Evolutionary conservation across 1,284 basidiomycete genomes (phyloP).

Genomic region (Cutaneotrichosporon sp.): DNA sequence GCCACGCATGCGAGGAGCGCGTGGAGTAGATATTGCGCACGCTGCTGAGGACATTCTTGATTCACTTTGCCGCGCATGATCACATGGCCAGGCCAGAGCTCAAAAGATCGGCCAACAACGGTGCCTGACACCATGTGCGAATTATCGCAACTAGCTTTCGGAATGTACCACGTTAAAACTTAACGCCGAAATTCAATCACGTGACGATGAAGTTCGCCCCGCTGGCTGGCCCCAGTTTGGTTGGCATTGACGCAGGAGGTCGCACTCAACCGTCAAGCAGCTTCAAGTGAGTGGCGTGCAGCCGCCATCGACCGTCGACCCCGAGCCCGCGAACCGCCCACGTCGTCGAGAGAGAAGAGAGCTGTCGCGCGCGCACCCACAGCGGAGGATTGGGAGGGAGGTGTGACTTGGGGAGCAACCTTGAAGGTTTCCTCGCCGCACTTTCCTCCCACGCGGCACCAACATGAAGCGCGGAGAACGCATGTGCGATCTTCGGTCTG

Average conservation of each 20-base stretch:
- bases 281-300: conserved; percentile 20
- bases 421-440: neutral
- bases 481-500: neutral
- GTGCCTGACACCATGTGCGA: neutral
- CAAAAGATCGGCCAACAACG: no score
- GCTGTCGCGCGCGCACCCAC: neutral
- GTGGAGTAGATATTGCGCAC: no score
- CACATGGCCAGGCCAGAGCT: no score
- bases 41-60: no score
- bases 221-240: neutral
- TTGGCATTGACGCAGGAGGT: conserved; percentile 3
- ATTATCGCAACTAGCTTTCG: neutral
- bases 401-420: neutral
- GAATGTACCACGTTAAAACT: neutral
- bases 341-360: conserved; percentile 3
- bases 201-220: neutral
- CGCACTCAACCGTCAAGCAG: conserved; percentile 23
- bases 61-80: no score
- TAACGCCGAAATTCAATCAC: neutral
- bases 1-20: no score
- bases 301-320: conserved; percentile 5
- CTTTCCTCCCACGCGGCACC: neutral
- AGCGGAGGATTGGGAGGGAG: neutral
- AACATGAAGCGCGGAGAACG: neutral
- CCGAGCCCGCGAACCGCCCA: conserved; percentile 4